Evolutionary conservation across 768 basidiomycete species (phyloP).

Genomic region (Suillus plorans): DNA sequence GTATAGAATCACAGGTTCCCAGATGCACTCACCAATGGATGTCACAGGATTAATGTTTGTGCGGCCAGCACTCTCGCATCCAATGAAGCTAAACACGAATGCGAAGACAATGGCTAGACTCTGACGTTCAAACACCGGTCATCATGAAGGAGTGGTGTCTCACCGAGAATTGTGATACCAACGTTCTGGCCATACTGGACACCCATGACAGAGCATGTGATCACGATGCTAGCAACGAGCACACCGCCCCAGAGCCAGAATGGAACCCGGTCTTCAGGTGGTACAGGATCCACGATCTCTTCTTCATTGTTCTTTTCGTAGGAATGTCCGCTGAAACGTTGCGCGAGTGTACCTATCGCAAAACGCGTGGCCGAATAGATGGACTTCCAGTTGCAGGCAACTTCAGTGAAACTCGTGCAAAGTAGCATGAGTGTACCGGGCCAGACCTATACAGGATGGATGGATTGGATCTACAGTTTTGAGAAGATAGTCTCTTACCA

Average conservation of each 20-base stretch:
- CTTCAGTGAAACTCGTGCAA: conserved; percentile 41
- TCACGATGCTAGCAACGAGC: conserved; percentile 45
- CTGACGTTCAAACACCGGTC: background rate
- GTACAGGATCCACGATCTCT: conserved; percentile 53
- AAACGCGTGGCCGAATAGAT: conserved; percentile 11
- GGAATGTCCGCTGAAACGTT: conserved; percentile 7
- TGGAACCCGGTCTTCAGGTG: conserved; percentile 55
- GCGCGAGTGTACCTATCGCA: conserved; percentile 5
- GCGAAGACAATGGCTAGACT: conserved; percentile 48
- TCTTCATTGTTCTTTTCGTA: conserved; percentile 20
- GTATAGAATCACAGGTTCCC: background rate
- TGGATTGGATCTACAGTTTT: background rate
- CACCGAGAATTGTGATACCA: conserved; percentile 25
- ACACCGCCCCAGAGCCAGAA: conserved; percentile 54
- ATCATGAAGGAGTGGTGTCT: background rate
- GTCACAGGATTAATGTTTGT: conserved; percentile 65
- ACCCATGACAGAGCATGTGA: conserved; percentile 52
- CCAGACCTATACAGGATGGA: conserved; percentile 20
- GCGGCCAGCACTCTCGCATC: conserved; percentile 56
- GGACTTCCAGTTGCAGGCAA: conserved; percentile 25
- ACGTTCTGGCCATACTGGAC: conserved; percentile 57
- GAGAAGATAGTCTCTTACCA: conserved; percentile 21
- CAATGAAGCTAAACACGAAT: conserved; percentile 69
- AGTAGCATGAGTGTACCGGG: conserved; percentile 47
- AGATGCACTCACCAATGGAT: conserved; percentile 40